Percentiles rank a stretch among this genome's conserved stretches.
These are phyloP conservation scores for Pythium periplocum DNA, from an alignment of 352 stramenopile genomes.

Conservation along the genomic window DNA sequence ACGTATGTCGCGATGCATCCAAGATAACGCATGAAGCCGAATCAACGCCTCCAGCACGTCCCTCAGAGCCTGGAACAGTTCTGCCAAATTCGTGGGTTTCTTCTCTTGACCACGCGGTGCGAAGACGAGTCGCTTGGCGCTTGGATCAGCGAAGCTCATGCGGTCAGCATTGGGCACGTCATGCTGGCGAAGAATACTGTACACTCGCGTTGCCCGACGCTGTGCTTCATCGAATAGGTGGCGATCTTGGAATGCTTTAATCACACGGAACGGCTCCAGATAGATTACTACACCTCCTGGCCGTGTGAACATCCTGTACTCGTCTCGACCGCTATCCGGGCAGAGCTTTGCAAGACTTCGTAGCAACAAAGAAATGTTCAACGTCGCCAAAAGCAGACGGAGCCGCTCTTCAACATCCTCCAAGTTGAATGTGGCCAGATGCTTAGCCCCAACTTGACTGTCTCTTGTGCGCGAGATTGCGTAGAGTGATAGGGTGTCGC, in stretches of 20 bases:
- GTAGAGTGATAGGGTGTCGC: not conserved
- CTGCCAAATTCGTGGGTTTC: slow-evolving; percentile 1
- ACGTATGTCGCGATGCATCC: slow-evolving; percentile 7
- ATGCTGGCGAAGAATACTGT: too few relatives aligned
- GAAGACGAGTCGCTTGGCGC: not conserved
- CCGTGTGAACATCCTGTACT: too few relatives aligned
- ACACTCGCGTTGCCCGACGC: too few relatives aligned
- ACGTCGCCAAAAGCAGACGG: slow-evolving; percentile 1
- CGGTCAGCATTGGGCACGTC: too few relatives aligned
- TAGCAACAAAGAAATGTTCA: not conserved
- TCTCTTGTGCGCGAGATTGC: not conserved
- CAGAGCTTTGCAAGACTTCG: too few relatives aligned
- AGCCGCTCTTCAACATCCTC: not conserved
- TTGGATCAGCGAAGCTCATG: too few relatives aligned
- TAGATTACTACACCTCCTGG: not conserved
- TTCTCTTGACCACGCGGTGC: not conserved
- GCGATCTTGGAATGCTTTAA: too few relatives aligned
- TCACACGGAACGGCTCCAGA: too few relatives aligned
- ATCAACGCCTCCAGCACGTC: slow-evolving; percentile 3
- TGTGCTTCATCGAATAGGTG: too few relatives aligned
- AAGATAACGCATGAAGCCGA: not conserved
- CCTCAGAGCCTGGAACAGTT: slow-evolving; percentile 1
- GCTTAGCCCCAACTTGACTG: not conserved
- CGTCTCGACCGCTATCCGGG: too few relatives aligned
- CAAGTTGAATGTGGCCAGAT: not conserved